phyloP scores from a whole-genome alignment of 169 alveolate genomes.

The Cryptosporidium muris region DNA sequence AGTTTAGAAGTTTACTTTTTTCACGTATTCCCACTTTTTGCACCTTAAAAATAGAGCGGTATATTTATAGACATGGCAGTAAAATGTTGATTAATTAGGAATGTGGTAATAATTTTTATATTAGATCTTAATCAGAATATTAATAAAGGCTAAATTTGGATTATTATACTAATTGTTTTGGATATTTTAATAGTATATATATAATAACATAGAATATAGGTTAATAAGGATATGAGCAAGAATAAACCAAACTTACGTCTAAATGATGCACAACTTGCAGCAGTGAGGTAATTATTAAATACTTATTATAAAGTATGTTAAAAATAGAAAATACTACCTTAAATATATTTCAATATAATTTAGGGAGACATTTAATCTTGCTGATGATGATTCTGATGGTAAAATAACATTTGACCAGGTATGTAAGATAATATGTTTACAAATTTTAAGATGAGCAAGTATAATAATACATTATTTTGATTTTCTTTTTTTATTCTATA shows the following conservation, averaged over 20 bases:
- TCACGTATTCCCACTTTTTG: too few relatives aligned
- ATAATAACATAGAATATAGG: not conserved
- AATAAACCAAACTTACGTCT: constrained; percentile 37
- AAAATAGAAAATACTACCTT: too few relatives aligned
- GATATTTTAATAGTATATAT: not conserved
- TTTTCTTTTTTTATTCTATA: not conserved
- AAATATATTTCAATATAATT: too few relatives aligned
- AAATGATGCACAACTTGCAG: constrained; percentile 50
- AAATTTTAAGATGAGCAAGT: not conserved
- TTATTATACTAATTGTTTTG: not conserved
- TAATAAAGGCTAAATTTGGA: not conserved
- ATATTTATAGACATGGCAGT: too few relatives aligned
- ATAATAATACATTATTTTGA: not conserved
- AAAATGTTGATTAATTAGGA: too few relatives aligned
- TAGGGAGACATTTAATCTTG: constrained; percentile 58
- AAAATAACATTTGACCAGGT: constrained; percentile 70
- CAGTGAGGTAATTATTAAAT: not conserved
- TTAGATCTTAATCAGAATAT: not conserved
- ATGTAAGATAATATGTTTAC: not conserved
- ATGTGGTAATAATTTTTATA: not conserved
- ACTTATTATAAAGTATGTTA: too few relatives aligned
- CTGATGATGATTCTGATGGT: constrained; percentile 68
- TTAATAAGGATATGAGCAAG: not conserved
- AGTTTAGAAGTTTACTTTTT: not conserved
- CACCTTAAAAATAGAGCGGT: too few relatives aligned